Base-by-base conservation (phyloP, 2,329 filamentous ascomycete species). In the Whalleya microplaca region DNA sequence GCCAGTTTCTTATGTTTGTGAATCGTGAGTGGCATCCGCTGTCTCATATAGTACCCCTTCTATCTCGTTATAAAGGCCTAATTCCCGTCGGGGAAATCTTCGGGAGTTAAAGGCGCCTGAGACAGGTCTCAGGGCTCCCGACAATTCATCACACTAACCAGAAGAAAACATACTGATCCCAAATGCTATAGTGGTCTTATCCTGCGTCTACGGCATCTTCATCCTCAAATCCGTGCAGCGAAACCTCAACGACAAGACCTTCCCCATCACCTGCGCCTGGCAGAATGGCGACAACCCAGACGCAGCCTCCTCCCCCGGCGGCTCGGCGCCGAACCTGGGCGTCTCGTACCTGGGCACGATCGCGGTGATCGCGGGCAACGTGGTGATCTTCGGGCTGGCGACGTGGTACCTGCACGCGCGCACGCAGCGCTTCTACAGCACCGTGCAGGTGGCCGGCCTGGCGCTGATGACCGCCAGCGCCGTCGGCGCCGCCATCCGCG, bases 341-440 rank as follows among this genome's bases (percentile, higher is more conserved):
- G 63, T 84, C 14, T 83, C 80, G 21, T 81, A 83, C 55, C 76
- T 80, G 0, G 85, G 84, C 2, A 89, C 86, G 2, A 82, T 87
- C 27, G 80, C 78, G 4, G 83, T 87, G 41, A 84, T 89, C 42
- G 81, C 75, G 0, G 82, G 79, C 3, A 86, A 88, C 64, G 76
- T 74, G 37, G 64, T 85, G 37, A 78, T 88, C 20, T 89, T 89
- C 63, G 73, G 71, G 1, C 71, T 87, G 1, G 81, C 82, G 0
- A 86, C 84, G 0, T 88, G 84, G 84, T 89, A 88, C 65, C 73
- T 89, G 40, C 86, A 89, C 66, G 79, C 76, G 58, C 78, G 80
- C 18, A 68, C 72, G 18, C 80, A 83, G 57, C 74, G 73, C 23
- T 87, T 83, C 73, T 80, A 85, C 66, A 82, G 79, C 61, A 66